Evolutionary conservation across 2,329 filamentous ascomycete species (phyloP), one percentile per base, ranked within the genome.

Genomic region (Trichoderma citrinoviride): DNA sequence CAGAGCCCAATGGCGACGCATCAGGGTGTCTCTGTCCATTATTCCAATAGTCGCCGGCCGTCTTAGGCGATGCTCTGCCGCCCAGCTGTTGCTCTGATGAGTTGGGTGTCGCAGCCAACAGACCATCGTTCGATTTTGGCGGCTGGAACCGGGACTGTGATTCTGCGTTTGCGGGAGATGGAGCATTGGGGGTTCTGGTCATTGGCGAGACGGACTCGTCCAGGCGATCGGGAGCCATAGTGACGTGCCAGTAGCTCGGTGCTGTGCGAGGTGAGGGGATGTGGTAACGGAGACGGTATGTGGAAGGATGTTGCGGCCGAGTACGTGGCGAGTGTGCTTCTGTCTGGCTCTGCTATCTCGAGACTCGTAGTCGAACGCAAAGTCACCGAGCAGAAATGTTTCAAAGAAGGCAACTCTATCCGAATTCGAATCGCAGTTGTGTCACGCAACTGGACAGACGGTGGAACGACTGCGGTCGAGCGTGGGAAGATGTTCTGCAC

Each of bases 141-240:
- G 64, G 52, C 50, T 63, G 49, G 23, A 47, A 50, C 33, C 21
- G 64, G 25, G 66, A 61, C 41, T 65, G 61, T 33, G 62, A 61
- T 15, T 62, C 64, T 29, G 60, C 43, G 37, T 63, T 62, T 2
- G 63, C 58, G 8, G 67, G 61, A 19, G 67, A 65, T 46, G 67
- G 19, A 14, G 66, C 43, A 19, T 55, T 56, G 19, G 68, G 68
- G 27, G 66, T 66, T 15, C 61, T 67, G 27, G 54, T 66, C 61
- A 65, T 54, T 43, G 69, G 66, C 56, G 71, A 69, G 47, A 68
- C 68, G 6, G 69, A 67, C 21, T 65, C 66, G 25, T 68, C 68
- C 43, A 37, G 60, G 15, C n/a, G 52, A 23, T 64, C 55, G 21
- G 50, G 17, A 29, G 49, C 55, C 68, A 70, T 70, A 55, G 17